A percentile compares a stretch with the other conserved stretches of the same genome.
Evolutionary conservation across 169 alveolate genomes (phyloP).

Genomic region (Neospora caninum): DNA sequence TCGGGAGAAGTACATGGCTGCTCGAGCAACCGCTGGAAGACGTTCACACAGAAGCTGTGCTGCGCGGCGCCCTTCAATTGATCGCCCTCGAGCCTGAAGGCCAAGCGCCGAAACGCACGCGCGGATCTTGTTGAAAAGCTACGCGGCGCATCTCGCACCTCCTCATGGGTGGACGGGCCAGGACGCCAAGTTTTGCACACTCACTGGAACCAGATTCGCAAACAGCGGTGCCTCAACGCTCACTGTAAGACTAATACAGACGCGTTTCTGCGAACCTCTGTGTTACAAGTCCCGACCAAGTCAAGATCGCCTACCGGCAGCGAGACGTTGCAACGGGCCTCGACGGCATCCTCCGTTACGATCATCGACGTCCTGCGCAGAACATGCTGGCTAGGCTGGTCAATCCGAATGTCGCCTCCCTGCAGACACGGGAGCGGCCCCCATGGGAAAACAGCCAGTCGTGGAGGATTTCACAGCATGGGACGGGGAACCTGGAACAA

Average conservation of each 20-base stretch:
- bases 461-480: neutral
- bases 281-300: neutral
- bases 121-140: neutral
- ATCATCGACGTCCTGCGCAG: constrained; percentile 57
- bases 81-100: constrained; percentile 61
- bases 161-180: too few species aligned
- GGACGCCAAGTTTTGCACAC: too few species aligned
- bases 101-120: neutral
- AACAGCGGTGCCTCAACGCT: too few species aligned
- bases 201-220: too few species aligned
- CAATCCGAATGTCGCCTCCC: constrained; percentile 64
- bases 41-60: constrained; percentile 45
- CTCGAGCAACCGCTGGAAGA: constrained; percentile 53
- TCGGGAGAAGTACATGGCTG: constrained; percentile 41
- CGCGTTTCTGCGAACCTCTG: too few species aligned
- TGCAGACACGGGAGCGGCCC: neutral
- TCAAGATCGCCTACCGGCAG: constrained; percentile 43
- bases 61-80: constrained; percentile 68
- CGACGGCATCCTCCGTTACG: constrained; percentile 45
- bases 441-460: neutral
- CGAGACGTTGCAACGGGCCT: constrained; percentile 63
- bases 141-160: neutral
- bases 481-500: too few species aligned
- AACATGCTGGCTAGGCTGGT: constrained; percentile 67
- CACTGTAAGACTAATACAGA: too few species aligned